Base-by-base conservation (phyloP, 805 yeast species). In the Teunomyces tritomae region DNA sequence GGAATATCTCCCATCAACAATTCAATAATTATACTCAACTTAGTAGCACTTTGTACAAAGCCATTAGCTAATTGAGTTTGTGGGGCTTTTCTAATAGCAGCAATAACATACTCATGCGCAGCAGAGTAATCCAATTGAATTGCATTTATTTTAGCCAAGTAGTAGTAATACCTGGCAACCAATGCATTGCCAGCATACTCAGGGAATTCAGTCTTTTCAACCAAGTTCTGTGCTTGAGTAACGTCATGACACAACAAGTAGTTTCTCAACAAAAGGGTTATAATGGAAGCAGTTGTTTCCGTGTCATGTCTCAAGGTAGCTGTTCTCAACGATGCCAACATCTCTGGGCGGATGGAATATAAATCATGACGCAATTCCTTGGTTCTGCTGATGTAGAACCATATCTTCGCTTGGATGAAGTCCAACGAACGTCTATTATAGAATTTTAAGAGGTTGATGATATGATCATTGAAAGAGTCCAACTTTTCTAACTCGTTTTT, bases 1-100 rank as follows among this genome's bases (percentile, higher is more conserved):
- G 99, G 99, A 55, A 94, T 85, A 58, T 94, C 99, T 49, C 99
- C 99, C 82, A 92, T 91, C 58, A 94, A 80, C 61, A 94, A 76
- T 70, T 94, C 97, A 58, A 94, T 88, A 49, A 91, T 78, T 52
- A 92, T 87, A 62, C 83, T 86, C 57, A 94, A 79, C 71, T 94
- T 94, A 55, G 91, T 83, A 3, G 97, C 94, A 45, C 87, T 82
- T 68, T 91, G 96, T 54, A 90, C 67, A 65, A 94, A 94, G 1
- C 99, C 99, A 39, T 78, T 67, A 7, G 97, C 89, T 50, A 84
- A 80, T 39, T 80, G 77, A 1, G 96, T 88, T 66, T 89, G 97
- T 26, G 99, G 98, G 8, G 96, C 91, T 66, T 94, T 94, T 73
- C 99, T 85, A 46, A 91, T 86, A 2, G 99, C 97, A n/a, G 94